These are phyloP conservation scores for Fusarium kyushuense DNA, from an alignment of 2,329 filamentous ascomycete genomes.

Conservation along the genomic window DNA sequence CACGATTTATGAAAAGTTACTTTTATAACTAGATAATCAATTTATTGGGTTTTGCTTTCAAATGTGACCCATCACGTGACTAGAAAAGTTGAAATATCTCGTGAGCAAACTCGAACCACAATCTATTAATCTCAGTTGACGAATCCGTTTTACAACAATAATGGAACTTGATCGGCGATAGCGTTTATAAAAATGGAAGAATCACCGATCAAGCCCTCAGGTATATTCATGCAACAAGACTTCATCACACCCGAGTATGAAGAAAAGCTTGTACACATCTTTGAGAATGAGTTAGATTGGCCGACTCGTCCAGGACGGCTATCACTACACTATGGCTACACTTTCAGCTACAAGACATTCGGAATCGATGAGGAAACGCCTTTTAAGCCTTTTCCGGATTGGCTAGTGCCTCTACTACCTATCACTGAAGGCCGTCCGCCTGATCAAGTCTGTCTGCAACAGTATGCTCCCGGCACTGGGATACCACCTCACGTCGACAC, in stretches of 20 bases:
- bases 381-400: conserved; percentile 63
- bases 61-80: conserved; percentile 6
- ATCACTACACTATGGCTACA: conserved; percentile 68
- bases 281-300: conserved; percentile 61
- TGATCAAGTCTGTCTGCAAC: conserved; percentile 70
- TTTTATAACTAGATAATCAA: background rate
- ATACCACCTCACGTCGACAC: conserved; percentile 73
- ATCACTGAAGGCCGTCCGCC: conserved; percentile 58
- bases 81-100: conserved; percentile 16
- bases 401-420: conserved; percentile 63
- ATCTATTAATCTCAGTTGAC: background rate
- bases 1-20: background rate
- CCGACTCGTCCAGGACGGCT: conserved; percentile 58
- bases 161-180: background rate
- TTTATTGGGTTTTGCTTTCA: background rate
- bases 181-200: conserved; percentile 42
- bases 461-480: conserved; percentile 69
- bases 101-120: conserved; percentile 5
- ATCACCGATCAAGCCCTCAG: conserved; percentile 48
- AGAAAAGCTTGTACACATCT: conserved; percentile 56
- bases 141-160: too few relatives aligned
- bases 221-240: conserved; percentile 59
- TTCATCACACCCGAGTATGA: conserved; percentile 63
- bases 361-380: conserved; percentile 63
- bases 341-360: conserved; percentile 70